phyloP scores from a whole-genome alignment of 225 moss, liverwort and hornwort genomes.

The Physcomitrellopsis africana region DNA sequence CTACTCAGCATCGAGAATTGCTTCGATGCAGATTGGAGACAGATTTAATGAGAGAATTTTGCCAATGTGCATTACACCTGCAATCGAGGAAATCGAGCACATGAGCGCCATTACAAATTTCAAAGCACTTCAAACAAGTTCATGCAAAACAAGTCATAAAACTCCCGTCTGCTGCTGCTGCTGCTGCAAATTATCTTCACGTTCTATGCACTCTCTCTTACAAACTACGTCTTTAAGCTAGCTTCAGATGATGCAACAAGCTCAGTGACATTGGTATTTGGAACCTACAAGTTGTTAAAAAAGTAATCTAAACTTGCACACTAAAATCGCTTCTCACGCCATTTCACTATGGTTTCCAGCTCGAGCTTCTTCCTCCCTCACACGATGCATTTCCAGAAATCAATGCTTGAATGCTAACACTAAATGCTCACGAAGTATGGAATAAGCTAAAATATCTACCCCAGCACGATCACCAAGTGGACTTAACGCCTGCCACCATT shows the following conservation, averaged over 20 bases:
- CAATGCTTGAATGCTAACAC: too few relatives aligned
- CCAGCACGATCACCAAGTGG: background rate
- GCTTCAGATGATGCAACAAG: background rate
- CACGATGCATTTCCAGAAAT: too few relatives aligned
- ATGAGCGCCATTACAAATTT: background rate
- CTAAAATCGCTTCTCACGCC: too few relatives aligned
- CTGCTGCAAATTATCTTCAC: background rate
- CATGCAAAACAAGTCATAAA: background rate
- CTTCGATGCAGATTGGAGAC: background rate
- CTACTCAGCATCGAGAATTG: conserved; percentile 26
- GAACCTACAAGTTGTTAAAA: background rate
- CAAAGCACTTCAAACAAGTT: background rate
- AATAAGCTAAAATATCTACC: background rate
- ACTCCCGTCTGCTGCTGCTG: background rate
- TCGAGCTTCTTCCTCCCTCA: too few relatives aligned
- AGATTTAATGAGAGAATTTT: background rate
- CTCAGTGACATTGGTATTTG: background rate
- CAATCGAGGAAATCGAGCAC: background rate
- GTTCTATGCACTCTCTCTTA: background rate
- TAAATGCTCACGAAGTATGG: too few relatives aligned
- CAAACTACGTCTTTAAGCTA: background rate
- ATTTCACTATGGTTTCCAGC: too few relatives aligned
- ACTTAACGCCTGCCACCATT: background rate
- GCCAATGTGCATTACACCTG: background rate
- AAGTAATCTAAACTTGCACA: background rate